Conservation (phyloP, 2,329 filamentous ascomycete genomes). For the Neofusicoccum umdonicola region DNA sequence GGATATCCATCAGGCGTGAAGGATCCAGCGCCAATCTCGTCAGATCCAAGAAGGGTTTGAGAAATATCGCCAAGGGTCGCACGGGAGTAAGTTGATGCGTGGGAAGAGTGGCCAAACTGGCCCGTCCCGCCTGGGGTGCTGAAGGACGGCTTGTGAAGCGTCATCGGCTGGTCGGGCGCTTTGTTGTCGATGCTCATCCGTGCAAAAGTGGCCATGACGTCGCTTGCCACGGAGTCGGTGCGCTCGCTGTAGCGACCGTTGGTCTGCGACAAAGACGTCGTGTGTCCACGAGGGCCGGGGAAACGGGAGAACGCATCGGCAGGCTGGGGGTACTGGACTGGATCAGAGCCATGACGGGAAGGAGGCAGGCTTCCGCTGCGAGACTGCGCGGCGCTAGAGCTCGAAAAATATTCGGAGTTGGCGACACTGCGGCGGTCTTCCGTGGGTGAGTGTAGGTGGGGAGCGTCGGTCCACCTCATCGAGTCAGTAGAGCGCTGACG, state of each 20-base stretch:
- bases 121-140: conserved; percentile 29
- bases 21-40: conserved; percentile 26
- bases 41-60: conserved; percentile 24
- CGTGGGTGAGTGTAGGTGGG: conserved; percentile 40
- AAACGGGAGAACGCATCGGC: conserved; percentile 30
- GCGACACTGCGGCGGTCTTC: conserved; percentile 42
- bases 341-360: conserved; percentile 51
- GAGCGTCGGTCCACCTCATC: conserved; percentile 34
- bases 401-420: conserved; percentile 44
- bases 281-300: conserved; percentile 43
- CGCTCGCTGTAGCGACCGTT: conserved; percentile 42
- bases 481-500: conserved; percentile 28
- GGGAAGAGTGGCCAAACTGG: conserved; percentile 22
- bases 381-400: conserved; percentile 46
- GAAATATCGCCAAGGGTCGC: conserved; percentile 24
- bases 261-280: conserved; percentile 50
- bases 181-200: conserved; percentile 33
- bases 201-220: conserved; percentile 35
- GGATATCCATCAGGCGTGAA: conserved; percentile 37
- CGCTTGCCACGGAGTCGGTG: conserved; percentile 39
- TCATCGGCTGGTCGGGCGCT: conserved; percentile 32
- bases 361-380: conserved; percentile 57
- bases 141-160: conserved; percentile 33
- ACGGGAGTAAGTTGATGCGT: neutral
- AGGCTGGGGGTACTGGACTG: conserved; percentile 32